Base-by-base conservation (phyloP, 2,329 filamentous ascomycete genomes). In the Cladosporium sp. region DNA sequence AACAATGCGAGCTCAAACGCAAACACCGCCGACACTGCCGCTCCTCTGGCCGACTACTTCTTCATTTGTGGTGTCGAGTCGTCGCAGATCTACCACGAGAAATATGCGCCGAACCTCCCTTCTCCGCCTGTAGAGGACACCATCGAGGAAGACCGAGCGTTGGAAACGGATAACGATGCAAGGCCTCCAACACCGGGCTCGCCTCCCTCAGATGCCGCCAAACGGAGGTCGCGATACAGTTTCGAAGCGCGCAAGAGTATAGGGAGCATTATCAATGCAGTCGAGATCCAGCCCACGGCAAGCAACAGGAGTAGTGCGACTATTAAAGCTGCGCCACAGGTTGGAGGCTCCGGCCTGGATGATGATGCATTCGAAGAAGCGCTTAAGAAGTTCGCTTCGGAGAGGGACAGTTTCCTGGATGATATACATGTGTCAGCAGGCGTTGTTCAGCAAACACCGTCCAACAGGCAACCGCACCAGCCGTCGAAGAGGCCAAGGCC, bases 331-430 rank as follows among this genome's bases (percentile, higher is more conserved):
- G 58, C 76, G 20, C 73, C 74, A 58, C 61, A 64, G 45, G 51
- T 72, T 58, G 76, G 74, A 57, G 73, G 70, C 19, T 72, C 73
- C 4, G 75, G 72, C 14, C 74, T 85, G 30, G 84, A 76, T 59
- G 91, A 96, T 70, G 91, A 90, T 69, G 94, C 97, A 73, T 99
- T 99, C 69, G 94, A 97, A 72, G 87, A 89, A 70, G 93, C 94
- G 25, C 81, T 99, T 65, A 79, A 92, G 69, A 97, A 97, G 76
- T 99, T 99, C 73, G 92, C 94, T 47, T 88, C 88, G n/a, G 93
- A 97, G 77, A 83, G 94, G 64, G 94, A 99, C 68, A 88, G 88
- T 61, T 99, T 99, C 69, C 79, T 97, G 55, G 90, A 96, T 64
- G 94, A 99, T 72, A 82, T 97, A 56, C 91, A 88, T 65, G 92